Conservation (phyloP, 108 stramenopile genomes). For the Nannochloropsis oceanica region DNA sequence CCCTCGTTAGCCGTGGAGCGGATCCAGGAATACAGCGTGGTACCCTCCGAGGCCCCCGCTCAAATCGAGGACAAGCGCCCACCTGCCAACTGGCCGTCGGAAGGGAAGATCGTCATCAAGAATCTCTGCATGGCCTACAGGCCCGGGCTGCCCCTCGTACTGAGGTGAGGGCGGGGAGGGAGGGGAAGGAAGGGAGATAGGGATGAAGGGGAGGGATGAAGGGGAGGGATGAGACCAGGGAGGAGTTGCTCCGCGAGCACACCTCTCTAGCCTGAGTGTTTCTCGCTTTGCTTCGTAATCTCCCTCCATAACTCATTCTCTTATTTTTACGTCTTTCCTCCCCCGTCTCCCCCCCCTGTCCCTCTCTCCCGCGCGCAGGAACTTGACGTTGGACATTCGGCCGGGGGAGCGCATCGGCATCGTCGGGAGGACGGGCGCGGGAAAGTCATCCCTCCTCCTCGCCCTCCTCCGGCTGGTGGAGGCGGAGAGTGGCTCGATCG, state of each 20-base stretch:
- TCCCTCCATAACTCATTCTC: too few species aligned
- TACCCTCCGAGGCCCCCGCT: background rate
- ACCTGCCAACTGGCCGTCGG: background rate
- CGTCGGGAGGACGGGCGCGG: constrained; percentile 24
- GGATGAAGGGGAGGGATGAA: too few species aligned
- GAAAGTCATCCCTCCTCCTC: constrained; percentile 44
- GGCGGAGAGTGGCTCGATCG: constrained; percentile 50
- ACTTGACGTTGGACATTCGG: background rate
- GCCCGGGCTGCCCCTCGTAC: background rate
- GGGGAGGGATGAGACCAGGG: too few species aligned
- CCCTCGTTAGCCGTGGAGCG: constrained; percentile 9
- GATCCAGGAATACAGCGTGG: constrained; percentile 6
- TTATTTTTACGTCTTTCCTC: too few species aligned
- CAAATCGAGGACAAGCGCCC: background rate
- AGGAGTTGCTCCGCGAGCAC: too few species aligned
- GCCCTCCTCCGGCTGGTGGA: constrained; percentile 66
- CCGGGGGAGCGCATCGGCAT: constrained; percentile 17
- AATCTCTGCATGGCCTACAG: constrained; percentile 7
- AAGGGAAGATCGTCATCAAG: background rate
- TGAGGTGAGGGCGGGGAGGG: background rate
- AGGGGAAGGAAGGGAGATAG: background rate
- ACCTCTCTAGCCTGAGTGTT: too few species aligned
- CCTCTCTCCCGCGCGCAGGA: background rate
- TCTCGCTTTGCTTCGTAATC: too few species aligned
- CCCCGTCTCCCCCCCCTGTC: too few species aligned